phyloP scores from a whole-genome alignment of 2,329 filamentous ascomycete species.

The Diaporthe sp. region DNA sequence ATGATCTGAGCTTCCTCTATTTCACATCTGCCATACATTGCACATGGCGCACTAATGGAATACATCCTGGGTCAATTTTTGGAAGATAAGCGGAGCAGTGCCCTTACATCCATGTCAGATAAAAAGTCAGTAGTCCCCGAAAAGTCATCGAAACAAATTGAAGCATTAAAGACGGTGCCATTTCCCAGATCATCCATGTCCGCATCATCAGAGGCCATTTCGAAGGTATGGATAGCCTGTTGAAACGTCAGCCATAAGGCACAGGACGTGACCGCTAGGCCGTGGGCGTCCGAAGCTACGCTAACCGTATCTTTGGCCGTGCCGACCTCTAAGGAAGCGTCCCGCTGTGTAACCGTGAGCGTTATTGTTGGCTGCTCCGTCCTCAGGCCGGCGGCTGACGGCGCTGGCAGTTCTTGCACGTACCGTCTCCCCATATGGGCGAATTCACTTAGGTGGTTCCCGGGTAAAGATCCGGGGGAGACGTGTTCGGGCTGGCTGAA shows the following conservation, averaged over 20 bases:
- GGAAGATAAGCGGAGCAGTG: background rate
- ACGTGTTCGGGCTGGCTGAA: conserved; percentile 40
- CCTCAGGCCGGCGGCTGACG: background rate
- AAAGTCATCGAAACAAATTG: background rate
- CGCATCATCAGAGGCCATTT: background rate
- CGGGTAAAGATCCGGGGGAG: conserved; percentile 39
- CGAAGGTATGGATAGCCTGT: background rate
- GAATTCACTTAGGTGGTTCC: conserved; percentile 37
- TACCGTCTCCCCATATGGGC: conserved; percentile 35
- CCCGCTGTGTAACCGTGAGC: background rate
- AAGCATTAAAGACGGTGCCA: background rate
- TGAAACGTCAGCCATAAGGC: background rate
- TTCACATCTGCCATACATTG: too few relatives aligned
- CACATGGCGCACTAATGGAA: background rate
- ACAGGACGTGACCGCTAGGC: background rate
- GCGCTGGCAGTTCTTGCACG: background rate
- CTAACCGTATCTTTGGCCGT: background rate
- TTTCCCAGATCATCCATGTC: background rate
- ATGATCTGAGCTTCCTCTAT: too few relatives aligned
- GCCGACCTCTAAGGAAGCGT: background rate
- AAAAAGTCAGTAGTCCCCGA: background rate
- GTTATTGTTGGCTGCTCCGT: background rate
- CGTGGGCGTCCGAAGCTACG: background rate
- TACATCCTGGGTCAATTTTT: background rate
- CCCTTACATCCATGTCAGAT: background rate